phyloP scores from a whole-genome alignment of 192 early-diverging fungal genomes.

The Radiomyces spectabilis region DNA sequence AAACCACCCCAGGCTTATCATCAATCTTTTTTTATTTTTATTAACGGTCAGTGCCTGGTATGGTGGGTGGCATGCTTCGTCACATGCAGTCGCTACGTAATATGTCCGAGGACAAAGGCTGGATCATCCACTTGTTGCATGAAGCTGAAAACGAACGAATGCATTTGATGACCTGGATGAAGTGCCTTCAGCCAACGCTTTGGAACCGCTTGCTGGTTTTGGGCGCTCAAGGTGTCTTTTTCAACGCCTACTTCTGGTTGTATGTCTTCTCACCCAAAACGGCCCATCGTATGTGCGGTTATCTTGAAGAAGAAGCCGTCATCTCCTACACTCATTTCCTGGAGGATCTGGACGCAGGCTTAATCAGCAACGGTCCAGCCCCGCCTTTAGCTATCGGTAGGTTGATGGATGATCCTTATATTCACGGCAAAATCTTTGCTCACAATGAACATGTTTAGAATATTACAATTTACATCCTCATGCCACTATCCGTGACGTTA shows the following conservation, averaged over 20 bases:
- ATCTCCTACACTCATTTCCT: conserved; percentile 86
- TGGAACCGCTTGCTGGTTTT: conserved; percentile 63
- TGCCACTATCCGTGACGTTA: conserved; percentile 79
- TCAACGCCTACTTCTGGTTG: conserved; percentile 82
- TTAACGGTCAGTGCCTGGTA: conserved; percentile 60
- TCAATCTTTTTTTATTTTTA: conserved; percentile 1
- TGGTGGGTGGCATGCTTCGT: conserved; percentile 78
- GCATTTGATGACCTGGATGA: conserved; percentile 64
- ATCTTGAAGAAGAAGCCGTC: conserved; percentile 92
- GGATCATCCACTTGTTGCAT: conserved; percentile 84
- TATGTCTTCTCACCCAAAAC: conserved; percentile 75
- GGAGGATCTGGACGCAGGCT: conserved; percentile 60
- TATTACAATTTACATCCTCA: conserved; percentile 71
- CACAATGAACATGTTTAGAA: conserved; percentile 31
- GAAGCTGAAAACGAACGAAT: conserved; percentile 91
- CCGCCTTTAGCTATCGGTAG: conserved; percentile 69
- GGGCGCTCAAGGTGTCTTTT: conserved; percentile 81
- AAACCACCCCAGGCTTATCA: background rate
- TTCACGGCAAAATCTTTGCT: conserved; percentile 28
- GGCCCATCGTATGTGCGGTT: conserved; percentile 82
- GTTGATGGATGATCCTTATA: background rate
- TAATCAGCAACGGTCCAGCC: conserved; percentile 61
- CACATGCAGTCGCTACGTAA: conserved; percentile 73
- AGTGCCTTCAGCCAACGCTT: conserved; percentile 51
- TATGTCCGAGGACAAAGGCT: conserved; percentile 80